Conservation (phyloP, 1,284 basidiomycete species). For the Pseudomicrostroma phylloplanum region DNA sequence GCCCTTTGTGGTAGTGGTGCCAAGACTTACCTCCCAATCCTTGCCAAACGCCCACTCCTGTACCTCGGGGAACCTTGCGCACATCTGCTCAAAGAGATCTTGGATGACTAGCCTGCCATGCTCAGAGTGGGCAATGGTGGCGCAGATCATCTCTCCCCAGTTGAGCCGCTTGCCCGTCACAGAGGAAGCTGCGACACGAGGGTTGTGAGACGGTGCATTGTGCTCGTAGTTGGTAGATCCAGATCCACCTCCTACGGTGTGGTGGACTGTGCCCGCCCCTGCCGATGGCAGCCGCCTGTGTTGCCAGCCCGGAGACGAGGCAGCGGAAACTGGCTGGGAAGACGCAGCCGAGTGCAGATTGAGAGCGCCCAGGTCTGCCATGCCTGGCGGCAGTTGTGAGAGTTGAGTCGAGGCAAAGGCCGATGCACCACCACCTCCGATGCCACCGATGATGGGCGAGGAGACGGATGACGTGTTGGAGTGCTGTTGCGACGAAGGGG, state of each 20-base stretch:
- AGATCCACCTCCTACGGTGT: slow-evolving; percentile 9
- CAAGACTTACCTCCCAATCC: slow-evolving; percentile 34
- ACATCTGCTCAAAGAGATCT: slow-evolving; percentile 47
- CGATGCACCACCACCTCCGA: not conserved
- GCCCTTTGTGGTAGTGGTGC: not conserved
- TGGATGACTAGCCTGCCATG: slow-evolving; percentile 45
- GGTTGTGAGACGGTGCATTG: slow-evolving; percentile 27
- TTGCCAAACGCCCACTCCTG: slow-evolving; percentile 47
- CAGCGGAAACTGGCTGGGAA: slow-evolving; percentile 31
- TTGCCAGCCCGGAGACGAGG: slow-evolving; percentile 33
- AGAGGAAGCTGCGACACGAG: slow-evolving; percentile 31
- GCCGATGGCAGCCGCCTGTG: slow-evolving; percentile 23
- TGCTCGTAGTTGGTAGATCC: not conserved
- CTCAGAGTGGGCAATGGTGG: slow-evolving; percentile 41
- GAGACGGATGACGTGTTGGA: slow-evolving; percentile 30
- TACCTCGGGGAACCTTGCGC: slow-evolving; percentile 43
- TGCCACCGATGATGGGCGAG: slow-evolving; percentile 21
- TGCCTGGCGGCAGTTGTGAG: slow-evolving; percentile 7
- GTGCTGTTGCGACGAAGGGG: not conserved
- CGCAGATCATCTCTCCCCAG: slow-evolving; percentile 49
- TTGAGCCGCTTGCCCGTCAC: slow-evolving; percentile 45
- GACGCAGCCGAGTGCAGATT: slow-evolving; percentile 24
- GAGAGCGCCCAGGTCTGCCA: slow-evolving; percentile 1
- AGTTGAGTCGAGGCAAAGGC: slow-evolving; percentile 4
- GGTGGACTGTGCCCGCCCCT: not conserved